phyloP scores from a whole-genome alignment of 306 rosid genomes.

The Psophocarpus tetragonolobus region DNA sequence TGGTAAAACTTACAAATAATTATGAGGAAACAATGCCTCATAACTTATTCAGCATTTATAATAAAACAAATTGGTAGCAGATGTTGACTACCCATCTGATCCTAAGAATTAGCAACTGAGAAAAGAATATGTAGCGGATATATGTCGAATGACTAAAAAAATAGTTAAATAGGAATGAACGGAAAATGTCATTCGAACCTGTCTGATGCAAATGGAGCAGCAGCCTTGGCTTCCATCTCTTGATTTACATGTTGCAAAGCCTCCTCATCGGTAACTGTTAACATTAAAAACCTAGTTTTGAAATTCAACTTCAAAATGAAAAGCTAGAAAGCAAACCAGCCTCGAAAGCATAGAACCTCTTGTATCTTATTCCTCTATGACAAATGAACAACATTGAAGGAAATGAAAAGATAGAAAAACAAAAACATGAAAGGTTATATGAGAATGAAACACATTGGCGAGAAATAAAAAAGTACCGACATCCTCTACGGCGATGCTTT shows the following conservation, averaged over 20 bases:
- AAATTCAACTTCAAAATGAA: constrained; percentile 41
- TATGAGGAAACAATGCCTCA: background rate
- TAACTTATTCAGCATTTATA: constrained; percentile 2
- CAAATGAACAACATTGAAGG: constrained; percentile 13
- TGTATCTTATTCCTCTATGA: constrained; percentile 34
- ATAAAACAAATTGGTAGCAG: background rate
- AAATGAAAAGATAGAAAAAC: constrained; percentile 12
- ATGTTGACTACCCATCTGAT: background rate
- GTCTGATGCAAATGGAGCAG: constrained; percentile 69
- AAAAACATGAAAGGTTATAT: constrained; percentile 28
- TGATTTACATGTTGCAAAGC: constrained; percentile 91
- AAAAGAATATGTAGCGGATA: background rate
- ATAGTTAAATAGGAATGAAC: constrained; percentile 4
- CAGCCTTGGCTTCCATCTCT: constrained; percentile 85
- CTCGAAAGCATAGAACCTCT: constrained; percentile 25
- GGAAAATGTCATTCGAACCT: constrained; percentile 53
- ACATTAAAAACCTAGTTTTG: constrained; percentile 47
- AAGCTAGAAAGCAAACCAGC: constrained; percentile 25
- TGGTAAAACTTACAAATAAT: background rate
- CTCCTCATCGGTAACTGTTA: constrained; percentile 87
- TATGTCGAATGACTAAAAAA: background rate
- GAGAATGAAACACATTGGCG: constrained; percentile 42
- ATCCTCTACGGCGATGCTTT: constrained; percentile 99
- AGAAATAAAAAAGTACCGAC: constrained; percentile 91
- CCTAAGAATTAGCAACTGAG: background rate